A percentile compares a stretch with the other conserved stretches of the same genome.
Evolutionary conservation across 495 filamentous ascomycete species (phyloP).

Genomic region (Tuber indicum): DNA sequence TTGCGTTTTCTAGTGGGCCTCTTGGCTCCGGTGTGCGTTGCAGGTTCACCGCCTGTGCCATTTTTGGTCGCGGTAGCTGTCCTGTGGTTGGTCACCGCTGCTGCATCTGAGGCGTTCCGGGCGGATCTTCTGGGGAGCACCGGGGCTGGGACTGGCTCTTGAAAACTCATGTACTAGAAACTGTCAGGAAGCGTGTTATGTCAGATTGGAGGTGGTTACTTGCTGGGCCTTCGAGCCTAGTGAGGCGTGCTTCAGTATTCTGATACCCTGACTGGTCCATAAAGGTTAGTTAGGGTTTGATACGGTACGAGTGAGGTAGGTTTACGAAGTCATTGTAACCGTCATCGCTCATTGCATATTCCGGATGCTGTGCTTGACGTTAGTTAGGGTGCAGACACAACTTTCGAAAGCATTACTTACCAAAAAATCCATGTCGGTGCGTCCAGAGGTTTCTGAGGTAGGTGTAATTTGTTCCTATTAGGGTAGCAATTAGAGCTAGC

Average conservation of each 20-base stretch:
- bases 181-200: background rate
- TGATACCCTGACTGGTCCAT: background rate
- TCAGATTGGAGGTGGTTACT: background rate
- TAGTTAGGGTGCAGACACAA: background rate
- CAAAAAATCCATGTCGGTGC: constrained; percentile 1
- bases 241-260: constrained; percentile 1
- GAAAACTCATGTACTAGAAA: background rate
- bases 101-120: constrained; percentile 10
- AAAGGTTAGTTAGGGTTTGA: background rate
- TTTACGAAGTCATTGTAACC: constrained; percentile 1
- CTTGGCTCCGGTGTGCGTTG: constrained; percentile 28
- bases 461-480: background rate
- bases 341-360: constrained; percentile 1
- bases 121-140: constrained; percentile 11
- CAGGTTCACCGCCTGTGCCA: constrained; percentile 22
- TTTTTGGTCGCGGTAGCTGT: constrained; percentile 23
- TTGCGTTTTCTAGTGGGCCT: constrained; percentile 31
- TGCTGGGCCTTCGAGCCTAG: background rate
- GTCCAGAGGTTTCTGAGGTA: background rate
- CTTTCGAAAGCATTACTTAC: background rate
- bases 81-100: constrained; percentile 24
- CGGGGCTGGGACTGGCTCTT: background rate
- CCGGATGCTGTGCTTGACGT: background rate
- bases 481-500: background rate
- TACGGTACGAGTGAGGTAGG: background rate